A percentile compares a stretch with the other conserved stretches of the same genome.
These are phyloP conservation scores for Debaryomyces psychrophilus DNA, from an alignment of 1,139 yeast species.

Conservation along the genomic window DNA sequence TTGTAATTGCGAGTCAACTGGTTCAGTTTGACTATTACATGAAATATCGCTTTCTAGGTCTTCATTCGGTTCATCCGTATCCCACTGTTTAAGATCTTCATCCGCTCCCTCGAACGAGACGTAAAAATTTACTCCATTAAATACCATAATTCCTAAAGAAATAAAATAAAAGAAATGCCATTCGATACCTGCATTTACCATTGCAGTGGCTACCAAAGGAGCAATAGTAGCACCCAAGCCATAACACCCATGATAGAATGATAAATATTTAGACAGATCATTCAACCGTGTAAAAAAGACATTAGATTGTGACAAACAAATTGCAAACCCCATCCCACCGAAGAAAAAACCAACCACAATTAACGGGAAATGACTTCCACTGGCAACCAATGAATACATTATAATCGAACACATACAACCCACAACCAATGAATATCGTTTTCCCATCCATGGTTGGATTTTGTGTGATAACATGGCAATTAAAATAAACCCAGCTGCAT, in stretches of 20 bases:
- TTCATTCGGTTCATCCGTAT: constrained; percentile 21
- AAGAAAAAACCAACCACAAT: constrained; percentile 57
- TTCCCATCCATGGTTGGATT: constrained; percentile 45
- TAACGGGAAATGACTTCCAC: constrained; percentile 40
- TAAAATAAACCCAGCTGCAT: constrained; percentile 48
- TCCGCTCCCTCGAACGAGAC: constrained; percentile 48
- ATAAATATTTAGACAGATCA: constrained; percentile 51
- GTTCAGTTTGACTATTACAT: neutral
- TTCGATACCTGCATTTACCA: constrained; percentile 47
- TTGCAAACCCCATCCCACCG: constrained; percentile 64
- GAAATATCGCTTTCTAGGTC: constrained; percentile 9
- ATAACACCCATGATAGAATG: constrained; percentile 60
- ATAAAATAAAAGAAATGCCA: constrained; percentile 62
- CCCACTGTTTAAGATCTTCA: constrained; percentile 43
- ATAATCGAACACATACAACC: constrained; percentile 39
- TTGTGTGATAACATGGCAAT: constrained; percentile 44
- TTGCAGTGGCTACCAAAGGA: constrained; percentile 60
- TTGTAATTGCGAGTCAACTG: neutral
- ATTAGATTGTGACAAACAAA: constrained; percentile 58
- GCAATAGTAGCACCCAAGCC: constrained; percentile 67
- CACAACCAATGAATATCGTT: constrained; percentile 36
- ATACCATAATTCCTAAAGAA: constrained; percentile 41
- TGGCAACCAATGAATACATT: constrained; percentile 46
- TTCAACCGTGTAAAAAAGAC: constrained; percentile 56
- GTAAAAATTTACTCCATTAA: constrained; percentile 29